phyloP scores from a whole-genome alignment of 2,329 filamentous ascomycete genomes.

The Torrubiellomyces zombiae region DNA sequence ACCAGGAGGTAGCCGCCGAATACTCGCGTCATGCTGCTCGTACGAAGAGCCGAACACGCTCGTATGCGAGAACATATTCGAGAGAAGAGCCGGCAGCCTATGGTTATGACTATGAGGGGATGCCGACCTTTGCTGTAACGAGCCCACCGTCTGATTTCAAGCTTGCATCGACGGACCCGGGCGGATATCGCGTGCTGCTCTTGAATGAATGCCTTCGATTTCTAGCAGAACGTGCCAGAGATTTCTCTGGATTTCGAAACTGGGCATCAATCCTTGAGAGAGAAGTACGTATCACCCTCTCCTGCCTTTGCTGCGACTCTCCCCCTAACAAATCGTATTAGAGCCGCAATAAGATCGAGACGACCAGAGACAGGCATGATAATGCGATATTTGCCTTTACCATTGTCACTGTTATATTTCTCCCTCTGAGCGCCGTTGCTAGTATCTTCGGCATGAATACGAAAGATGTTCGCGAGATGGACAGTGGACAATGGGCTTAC shows the following conservation, averaged over 20 bases:
- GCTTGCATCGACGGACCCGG: slow-evolving; percentile 19
- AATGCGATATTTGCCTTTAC: slow-evolving; percentile 32
- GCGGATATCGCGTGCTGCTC: slow-evolving; percentile 21
- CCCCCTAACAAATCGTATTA: no score
- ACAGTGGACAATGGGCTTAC: slow-evolving; percentile 29
- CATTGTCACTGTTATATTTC: slow-evolving; percentile 30
- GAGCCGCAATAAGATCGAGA: slow-evolving; percentile 20
- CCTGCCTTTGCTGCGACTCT: no score
- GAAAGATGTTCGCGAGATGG: slow-evolving; percentile 30
- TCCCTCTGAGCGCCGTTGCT: slow-evolving; percentile 28
- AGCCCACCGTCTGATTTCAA: slow-evolving; percentile 17
- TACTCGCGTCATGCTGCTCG: no score
- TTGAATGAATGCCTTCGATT: slow-evolving; percentile 20
- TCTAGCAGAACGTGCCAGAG: slow-evolving; percentile 20
- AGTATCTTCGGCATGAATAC: slow-evolving; percentile 38
- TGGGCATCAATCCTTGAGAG: slow-evolving; percentile 15
- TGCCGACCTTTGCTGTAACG: slow-evolving; percentile 2
- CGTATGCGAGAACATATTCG: neutral
- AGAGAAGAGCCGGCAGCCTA: neutral
- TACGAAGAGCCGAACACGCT: no score
- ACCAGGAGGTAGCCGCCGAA: no score
- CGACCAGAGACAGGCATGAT: slow-evolving; percentile 26
- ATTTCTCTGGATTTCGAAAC: slow-evolving; percentile 14
- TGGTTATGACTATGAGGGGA: neutral
- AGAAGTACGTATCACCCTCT: no score